These are phyloP conservation scores for Aspergillus pseudoglaucus DNA, from an alignment of 2,329 filamentous ascomycete genomes.

Conservation along the genomic window DNA sequence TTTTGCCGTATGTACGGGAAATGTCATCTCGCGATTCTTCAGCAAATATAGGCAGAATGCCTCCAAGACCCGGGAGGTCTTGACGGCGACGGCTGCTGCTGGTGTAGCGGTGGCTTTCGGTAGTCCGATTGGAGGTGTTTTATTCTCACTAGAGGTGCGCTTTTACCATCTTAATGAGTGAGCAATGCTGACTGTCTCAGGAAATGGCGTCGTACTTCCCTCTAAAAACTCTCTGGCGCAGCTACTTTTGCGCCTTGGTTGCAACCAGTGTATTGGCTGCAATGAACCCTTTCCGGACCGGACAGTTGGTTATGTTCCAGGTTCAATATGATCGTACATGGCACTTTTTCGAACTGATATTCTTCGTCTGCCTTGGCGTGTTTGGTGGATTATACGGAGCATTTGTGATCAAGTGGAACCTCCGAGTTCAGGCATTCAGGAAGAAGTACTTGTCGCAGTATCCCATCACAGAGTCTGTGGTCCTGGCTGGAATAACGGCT, in stretches of 20 bases:
- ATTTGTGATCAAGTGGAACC: conserved; percentile 96
- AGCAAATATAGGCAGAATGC: conserved; percentile 87
- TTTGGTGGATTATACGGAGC: conserved; percentile 95
- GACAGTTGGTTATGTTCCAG: conserved; percentile 98
- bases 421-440: conserved; percentile 82
- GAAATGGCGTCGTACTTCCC: conserved; percentile 98
- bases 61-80: conserved; percentile 87
- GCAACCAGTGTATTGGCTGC: conserved; percentile 86
- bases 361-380: conserved; percentile 83
- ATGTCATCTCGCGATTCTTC: conserved; percentile 90
- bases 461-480: conserved; percentile 76
- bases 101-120: conserved; percentile 96
- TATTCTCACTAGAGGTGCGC: conserved; percentile 78
- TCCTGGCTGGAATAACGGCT: conserved; percentile 76
- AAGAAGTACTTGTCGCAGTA: conserved; percentile 85
- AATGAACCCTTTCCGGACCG: conserved; percentile 96
- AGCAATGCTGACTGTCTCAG: conserved; percentile 23
- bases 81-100: conserved; percentile 89
- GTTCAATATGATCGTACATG: conserved; percentile 91
- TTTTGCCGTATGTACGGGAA: conserved; percentile 95
- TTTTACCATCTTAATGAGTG: not conserved
- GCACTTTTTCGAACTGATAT: conserved; percentile 95
- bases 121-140: conserved; percentile 89
- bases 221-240: conserved; percentile 94
- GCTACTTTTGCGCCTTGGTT: conserved; percentile 94